Evolutionary conservation across 805 yeast species (phyloP), one percentile per base, ranked within the genome.

Genomic region (Candida qinlingensis): DNA sequence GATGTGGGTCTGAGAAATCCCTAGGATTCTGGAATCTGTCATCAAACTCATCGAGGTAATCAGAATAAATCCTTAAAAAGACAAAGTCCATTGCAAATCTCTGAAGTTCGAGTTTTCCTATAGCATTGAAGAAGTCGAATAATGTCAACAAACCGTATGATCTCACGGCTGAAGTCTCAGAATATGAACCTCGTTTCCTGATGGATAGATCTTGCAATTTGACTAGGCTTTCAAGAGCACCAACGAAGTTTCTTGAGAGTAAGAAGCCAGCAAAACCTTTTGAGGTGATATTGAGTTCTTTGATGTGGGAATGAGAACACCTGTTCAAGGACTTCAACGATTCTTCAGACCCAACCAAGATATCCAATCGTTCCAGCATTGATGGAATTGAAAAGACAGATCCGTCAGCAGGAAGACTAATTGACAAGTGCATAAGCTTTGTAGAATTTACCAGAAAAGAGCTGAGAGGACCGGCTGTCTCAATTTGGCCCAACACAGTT

Each of bases 401-500:
- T 19, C 19, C 19, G 19, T 10, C 9, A 25, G 31, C 31, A 29
- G 28, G 29, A 19, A 44, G 8, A 34, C 25, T 9, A 4, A 52
- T 6, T 2, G 59, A 58, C 12, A 58, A 36, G 43, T 47, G 55
- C 5, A 46, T 40, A 26, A 58, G 30, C 4, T 25, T 19, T 4
- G 38, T 10, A 8, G 19, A 38, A 7, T 37, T 11, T 2, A 11
- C 30, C 7, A 37, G 4, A 10, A 44, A 29, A 4, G 41, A 12
- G 13, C 34, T 27, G 5, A 46, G 12, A 4, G 12, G 12, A 7
- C 30, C 10, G 8, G 42, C 31, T 7, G 38, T 26, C 6, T 40
- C 10, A 6, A 49, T 28, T 2, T 48, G 35, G 4, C 59, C 60
- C 1, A 59, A 42, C 1, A 59, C 38, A 1, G 51, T 54, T 38